Conservation (phyloP, 371 early-diverging fungal genomes). For the Chytridium lagenaria region DNA sequence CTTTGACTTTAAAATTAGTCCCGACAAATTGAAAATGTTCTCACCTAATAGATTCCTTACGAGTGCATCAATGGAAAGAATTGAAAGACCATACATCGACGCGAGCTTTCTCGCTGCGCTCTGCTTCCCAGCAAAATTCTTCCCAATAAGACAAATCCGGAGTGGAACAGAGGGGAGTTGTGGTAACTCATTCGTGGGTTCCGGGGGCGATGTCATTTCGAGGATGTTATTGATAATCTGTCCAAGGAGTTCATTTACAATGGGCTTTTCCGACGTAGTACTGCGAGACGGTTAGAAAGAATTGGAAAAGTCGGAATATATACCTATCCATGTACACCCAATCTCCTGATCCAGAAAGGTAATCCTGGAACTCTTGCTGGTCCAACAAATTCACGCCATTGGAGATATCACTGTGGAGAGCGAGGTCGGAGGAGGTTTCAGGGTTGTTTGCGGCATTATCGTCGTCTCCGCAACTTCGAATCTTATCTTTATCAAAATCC, state of each 20-base stretch:
- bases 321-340: conserved; percentile 50
- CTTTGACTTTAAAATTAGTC: background rate
- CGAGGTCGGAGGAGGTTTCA: conserved; percentile 6
- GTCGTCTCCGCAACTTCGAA: conserved; percentile 16
- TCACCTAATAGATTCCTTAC: conserved; percentile 55
- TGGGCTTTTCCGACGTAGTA: conserved; percentile 3
- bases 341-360: conserved; percentile 47
- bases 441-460: conserved; percentile 5
- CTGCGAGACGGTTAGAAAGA: too few species aligned
- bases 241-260: conserved; percentile 48
- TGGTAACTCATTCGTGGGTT: conserved; percentile 36
- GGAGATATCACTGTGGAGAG: conserved; percentile 4
- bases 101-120: conserved; percentile 51
- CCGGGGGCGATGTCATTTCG: conserved; percentile 51
- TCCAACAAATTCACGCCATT: conserved; percentile 52
- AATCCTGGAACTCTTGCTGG: conserved; percentile 58
- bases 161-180: conserved; percentile 53
- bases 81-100: conserved; percentile 38
- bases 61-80: conserved; percentile 50
- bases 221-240: conserved; percentile 48
- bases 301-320: too few species aligned
- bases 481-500: conserved; percentile 46
- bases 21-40: background rate
- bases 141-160: conserved; percentile 54
- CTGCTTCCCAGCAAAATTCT: conserved; percentile 55